Evolutionary conservation across 1,139 yeast species (phyloP).

Genomic region (Debaryomyces sp.): DNA sequence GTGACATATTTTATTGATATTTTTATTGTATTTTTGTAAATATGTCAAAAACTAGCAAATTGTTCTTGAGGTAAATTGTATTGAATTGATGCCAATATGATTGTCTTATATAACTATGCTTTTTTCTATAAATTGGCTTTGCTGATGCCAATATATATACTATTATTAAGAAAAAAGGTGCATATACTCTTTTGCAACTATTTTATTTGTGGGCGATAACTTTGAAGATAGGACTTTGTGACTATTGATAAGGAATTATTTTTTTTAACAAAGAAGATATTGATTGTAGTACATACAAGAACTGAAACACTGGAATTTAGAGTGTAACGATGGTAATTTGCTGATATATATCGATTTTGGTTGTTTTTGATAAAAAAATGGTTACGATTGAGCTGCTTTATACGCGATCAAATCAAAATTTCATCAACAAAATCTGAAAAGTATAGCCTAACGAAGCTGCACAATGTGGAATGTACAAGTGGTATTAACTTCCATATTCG

Average conservation of each 20-base stretch:
- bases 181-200: conserved; percentile 4
- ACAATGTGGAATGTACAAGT: conserved; percentile 2
- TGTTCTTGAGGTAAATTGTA: background rate
- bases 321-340: background rate
- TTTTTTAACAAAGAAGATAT: background rate
- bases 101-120: no score
- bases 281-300: background rate
- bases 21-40: conserved; percentile 6
- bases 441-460: background rate
- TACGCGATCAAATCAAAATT: conserved; percentile 6
- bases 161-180: background rate
- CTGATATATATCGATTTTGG: background rate
- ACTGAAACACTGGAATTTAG: no score
- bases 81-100: background rate
- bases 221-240: conserved; percentile 1
- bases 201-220: conserved; percentile 5
- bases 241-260: background rate
- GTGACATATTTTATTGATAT: background rate
- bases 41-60: background rate
- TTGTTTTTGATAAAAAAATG: background rate
- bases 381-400: background rate
- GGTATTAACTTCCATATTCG: background rate
- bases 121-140: background rate
- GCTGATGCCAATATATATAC: background rate
- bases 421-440: background rate